A percentile compares a stretch with the other conserved stretches of the same genome.
These are phyloP conservation scores for Cercophora scortea DNA, from an alignment of 495 filamentous ascomycete genomes.

Conservation along the genomic window DNA sequence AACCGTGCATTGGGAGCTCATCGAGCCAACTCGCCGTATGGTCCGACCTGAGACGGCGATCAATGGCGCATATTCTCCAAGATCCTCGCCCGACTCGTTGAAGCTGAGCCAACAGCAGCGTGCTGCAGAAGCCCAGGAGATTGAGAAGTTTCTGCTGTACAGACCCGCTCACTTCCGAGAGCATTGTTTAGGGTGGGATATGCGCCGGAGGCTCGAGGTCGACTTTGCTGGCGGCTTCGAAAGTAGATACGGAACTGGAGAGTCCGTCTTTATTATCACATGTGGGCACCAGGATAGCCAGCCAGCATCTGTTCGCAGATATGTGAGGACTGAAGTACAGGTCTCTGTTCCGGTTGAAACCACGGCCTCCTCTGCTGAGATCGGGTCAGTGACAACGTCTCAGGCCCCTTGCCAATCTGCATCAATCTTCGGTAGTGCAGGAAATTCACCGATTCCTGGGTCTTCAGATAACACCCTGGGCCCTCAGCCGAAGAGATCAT, in stretches of 20 bases:
- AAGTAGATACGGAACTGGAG: conserved; percentile 50
- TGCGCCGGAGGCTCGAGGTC: conserved; percentile 76
- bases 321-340: conserved; percentile 8
- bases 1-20: conserved; percentile 68
- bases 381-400: background rate
- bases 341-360: conserved; percentile 7
- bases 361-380: background rate
- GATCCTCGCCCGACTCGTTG: conserved; percentile 49
- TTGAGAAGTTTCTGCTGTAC: conserved; percentile 65
- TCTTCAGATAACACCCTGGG: background rate
- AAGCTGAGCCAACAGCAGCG: conserved; percentile 62
- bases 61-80: conserved; percentile 40
- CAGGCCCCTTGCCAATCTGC: no score
- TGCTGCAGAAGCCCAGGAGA: conserved; percentile 67
- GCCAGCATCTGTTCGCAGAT: conserved; percentile 25
- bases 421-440: conserved; percentile 16
- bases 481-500: background rate
- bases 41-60: conserved; percentile 46
- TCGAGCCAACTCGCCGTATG: conserved; percentile 65
- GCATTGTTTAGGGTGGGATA: conserved; percentile 82
- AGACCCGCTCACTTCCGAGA: conserved; percentile 74
- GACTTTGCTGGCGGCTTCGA: conserved; percentile 83
- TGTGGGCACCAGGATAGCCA: conserved; percentile 56
- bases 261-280: conserved; percentile 64
- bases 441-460: background rate